Percentiles rank a stretch among this genome's conserved stretches.
Evolutionary conservation across 1,284 basidiomycete species (phyloP).

Genomic region (Leccinum fuscescens): DNA sequence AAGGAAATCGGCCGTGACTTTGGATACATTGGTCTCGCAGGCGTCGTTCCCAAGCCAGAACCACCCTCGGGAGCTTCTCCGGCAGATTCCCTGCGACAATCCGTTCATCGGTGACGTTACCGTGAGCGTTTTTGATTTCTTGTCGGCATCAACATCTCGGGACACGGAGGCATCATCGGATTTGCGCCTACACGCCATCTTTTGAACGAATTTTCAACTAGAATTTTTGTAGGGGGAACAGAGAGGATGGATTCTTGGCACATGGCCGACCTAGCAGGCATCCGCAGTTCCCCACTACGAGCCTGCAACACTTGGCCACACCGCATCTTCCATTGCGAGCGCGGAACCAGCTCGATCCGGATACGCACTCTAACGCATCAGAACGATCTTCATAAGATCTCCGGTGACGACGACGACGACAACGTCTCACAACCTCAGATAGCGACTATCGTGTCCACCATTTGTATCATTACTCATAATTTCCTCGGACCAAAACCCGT

Average conservation of each 20-base stretch:
- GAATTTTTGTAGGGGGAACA: slow-evolving; percentile 15
- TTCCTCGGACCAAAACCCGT: slow-evolving; percentile 22
- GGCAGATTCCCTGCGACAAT: slow-evolving; percentile 32
- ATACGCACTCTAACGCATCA: slow-evolving; percentile 15
- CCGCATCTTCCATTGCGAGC: slow-evolving; percentile 21
- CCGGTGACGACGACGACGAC: slow-evolving; percentile 13
- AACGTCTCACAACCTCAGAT: slow-evolving; percentile 18
- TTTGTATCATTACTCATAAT: slow-evolving; percentile 39
- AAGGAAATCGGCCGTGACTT: slow-evolving; percentile 71
- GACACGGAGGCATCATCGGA: slow-evolving; percentile 28
- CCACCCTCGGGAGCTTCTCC: slow-evolving; percentile 31
- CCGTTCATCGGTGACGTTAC: slow-evolving; percentile 30
- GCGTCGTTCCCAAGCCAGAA: slow-evolving; percentile 63
- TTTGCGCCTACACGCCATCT: slow-evolving; percentile 27
- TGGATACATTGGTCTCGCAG: slow-evolving; percentile 66
- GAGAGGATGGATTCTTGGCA: slow-evolving; percentile 19
- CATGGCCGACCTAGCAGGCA: slow-evolving; percentile 15
- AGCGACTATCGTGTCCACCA: not conserved
- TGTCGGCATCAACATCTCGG: slow-evolving; percentile 32
- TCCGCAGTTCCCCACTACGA: slow-evolving; percentile 9
- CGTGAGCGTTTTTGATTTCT: slow-evolving; percentile 27
- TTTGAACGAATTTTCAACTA: slow-evolving; percentile 31
- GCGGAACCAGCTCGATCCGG: slow-evolving; percentile 25
- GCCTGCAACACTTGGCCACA: slow-evolving; percentile 10
- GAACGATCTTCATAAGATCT: slow-evolving; percentile 28